Evolutionary conservation across 495 filamentous ascomycete species (phyloP), one percentile per base, ranked within the genome.

Genomic region (Cladorrhinum samala): DNA sequence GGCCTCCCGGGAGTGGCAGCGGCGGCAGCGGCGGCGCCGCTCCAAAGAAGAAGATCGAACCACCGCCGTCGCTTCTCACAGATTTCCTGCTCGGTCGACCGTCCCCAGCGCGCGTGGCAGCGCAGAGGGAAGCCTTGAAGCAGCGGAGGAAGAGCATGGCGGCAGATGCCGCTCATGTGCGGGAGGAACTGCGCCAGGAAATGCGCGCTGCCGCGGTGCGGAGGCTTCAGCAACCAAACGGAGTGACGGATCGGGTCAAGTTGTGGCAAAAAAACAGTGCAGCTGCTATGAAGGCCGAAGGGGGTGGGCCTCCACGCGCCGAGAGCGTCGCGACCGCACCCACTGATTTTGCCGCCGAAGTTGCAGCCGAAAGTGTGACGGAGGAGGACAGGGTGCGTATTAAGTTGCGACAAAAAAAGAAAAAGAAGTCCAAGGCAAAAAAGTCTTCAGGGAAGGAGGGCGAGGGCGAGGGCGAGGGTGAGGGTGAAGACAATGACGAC

Each of bases 231-330:
- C 70, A 67, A 30, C 77, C 77, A 0, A 71, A 72, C 1, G 72
- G 72, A 9, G 87, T 89, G 9, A 76, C 79, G 45, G 81, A 85
- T 33, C 75, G 85, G 56, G 83, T 91, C 16, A 84, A 84, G 43
- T 77, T 81, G 70, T 91, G 87, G 87, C 87, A 91, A 57, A 89
- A 79, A 77, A 76, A 60, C 68, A 87, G 62, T 74, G 83, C 62
- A 66, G 75, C 75, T 14, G 78, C 80, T 50, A 72, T 73, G 55
- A 69, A 72, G 43, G 55, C 56, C 4, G 57, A 68, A 21, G 63
- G 60, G 9, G 64, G 64, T 9, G 64, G 62, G 9, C 54, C 58
- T 14, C 69, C 68, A 3, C 61, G 69, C 16, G 67, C 74, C 8
- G 56, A 71, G 20, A 71, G 68, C 14, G 58, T 71, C 2, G 62